Evolutionary conservation across 2,329 filamentous ascomycete species (phyloP), one percentile per base, ranked within the genome.

Genomic region (Claviceps sp.): DNA sequence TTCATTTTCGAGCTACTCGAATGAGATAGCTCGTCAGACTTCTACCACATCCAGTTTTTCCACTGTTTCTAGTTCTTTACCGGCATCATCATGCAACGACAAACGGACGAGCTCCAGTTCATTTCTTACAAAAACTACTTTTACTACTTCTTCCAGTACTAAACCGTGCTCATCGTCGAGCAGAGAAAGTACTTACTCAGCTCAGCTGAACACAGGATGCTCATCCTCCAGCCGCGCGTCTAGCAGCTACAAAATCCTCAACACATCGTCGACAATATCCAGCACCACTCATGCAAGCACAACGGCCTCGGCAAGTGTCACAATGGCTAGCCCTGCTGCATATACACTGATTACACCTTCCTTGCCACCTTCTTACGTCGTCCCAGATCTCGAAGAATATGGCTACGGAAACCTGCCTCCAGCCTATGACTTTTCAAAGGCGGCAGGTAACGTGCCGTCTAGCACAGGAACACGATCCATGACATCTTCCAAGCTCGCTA

Each of bases 321-420:
- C 41, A 11, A 51, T 14, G 11, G 49, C 52, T 8, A 30, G 26
- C 7, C 52, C 45, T 5, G 52, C 54, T 18, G 41, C 48, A 18
- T 54, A 54, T 38, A 53, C 47, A 36, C 11, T 47, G 6, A 44
- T 49, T 24, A 41, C 45, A 3, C 45, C 49, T 40, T 52, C 52
- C 36, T 11, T 48, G 11, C 55, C 50, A 1, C 55, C 54, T 4
- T 51, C 52, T 13, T 54, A 56, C 18, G 18, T 11, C 30, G 30
- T 49, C 14, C 48, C 54, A 34, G 52, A 54, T 7, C 49, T 56
- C 22, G 49, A 52, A 41, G 52, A 51, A 22, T 57, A 57, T 48
- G 46, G 49, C 13, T 54, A 57, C 20, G 41, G 49, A 20, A 52
- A 34, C 8, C 47, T 34, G 14, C 47, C 51, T 20, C 49, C 52